These are phyloP conservation scores for Alliaria petiolata DNA, from an alignment of 345 rosid genomes.

Conservation along the genomic window DNA sequence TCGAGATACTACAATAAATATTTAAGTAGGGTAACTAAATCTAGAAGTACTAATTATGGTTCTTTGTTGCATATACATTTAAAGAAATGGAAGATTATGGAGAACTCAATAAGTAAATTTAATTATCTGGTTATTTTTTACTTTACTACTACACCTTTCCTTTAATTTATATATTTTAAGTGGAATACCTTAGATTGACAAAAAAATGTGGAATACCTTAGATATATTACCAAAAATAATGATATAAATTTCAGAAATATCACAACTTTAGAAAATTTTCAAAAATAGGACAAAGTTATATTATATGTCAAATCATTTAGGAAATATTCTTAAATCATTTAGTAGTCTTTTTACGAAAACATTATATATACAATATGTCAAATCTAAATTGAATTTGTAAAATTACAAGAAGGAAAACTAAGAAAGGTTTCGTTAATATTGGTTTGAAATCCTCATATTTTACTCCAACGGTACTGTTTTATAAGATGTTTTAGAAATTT, in stretches of 20 bases:
- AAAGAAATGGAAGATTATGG: constrained; percentile 10
- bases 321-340: background rate
- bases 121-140: background rate
- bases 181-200: background rate
- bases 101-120: constrained; percentile 12
- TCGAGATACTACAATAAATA: no score
- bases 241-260: background rate
- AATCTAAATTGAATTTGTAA: no score
- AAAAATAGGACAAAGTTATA: background rate
- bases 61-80: background rate
- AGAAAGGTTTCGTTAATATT: no score
- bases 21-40: constrained; percentile 6
- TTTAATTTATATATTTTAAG: background rate
- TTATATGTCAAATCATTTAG: no score
- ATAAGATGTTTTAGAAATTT: no score
- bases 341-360: no score
- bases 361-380: no score
- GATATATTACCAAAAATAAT: background rate
- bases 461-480: no score
- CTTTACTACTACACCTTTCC: background rate
- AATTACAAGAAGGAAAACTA: no score
- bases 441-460: no score
- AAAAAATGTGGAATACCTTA: no score
- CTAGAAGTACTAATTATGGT: background rate
- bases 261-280: background rate